Evolutionary conservation across 768 basidiomycete species (phyloP).

Genomic region (Stropharia rugosoannulata): DNA sequence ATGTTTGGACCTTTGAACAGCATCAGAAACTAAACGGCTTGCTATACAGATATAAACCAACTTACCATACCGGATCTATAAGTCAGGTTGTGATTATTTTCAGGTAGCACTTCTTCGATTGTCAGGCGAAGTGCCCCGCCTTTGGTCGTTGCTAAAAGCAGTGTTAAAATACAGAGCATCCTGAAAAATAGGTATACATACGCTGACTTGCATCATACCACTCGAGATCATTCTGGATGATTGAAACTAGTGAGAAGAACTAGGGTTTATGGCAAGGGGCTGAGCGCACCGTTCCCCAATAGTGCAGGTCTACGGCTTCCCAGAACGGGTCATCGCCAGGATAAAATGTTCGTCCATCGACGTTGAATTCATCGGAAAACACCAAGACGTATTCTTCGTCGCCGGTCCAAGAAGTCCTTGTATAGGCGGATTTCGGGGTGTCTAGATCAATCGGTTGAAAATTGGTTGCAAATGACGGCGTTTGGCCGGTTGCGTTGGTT

Average conservation of each 20-base stretch:
- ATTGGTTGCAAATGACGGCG: constrained; percentile 47
- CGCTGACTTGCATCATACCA: constrained; percentile 60
- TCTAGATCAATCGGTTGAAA: constrained; percentile 66
- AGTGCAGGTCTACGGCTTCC: constrained; percentile 51
- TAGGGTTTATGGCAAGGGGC: not conserved
- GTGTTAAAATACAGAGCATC: not conserved
- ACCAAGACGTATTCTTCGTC: constrained; percentile 45
- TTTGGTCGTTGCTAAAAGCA: constrained; percentile 51
- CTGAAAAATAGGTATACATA: constrained; percentile 1
- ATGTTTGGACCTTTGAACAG: constrained; percentile 26
- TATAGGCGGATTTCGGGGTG: constrained; percentile 54
- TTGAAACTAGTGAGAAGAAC: not conserved
- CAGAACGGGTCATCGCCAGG: constrained; percentile 59
- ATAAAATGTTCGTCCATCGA: constrained; percentile 59
- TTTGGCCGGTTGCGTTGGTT: constrained; percentile 63
- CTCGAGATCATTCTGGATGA: constrained; percentile 50
- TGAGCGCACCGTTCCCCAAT: constrained; percentile 46
- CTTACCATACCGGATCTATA: constrained; percentile 47
- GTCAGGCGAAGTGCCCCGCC: constrained; percentile 69
- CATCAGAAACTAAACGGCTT: not conserved
- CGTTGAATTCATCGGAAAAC: constrained; percentile 68
- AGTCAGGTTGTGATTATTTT: constrained; percentile 57
- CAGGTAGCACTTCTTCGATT: constrained; percentile 44
- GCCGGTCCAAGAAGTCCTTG: constrained; percentile 50
- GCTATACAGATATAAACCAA: constrained; percentile 8